Conservation (phyloP, 306 rosid genomes). For the Vigna radiata region DNA sequence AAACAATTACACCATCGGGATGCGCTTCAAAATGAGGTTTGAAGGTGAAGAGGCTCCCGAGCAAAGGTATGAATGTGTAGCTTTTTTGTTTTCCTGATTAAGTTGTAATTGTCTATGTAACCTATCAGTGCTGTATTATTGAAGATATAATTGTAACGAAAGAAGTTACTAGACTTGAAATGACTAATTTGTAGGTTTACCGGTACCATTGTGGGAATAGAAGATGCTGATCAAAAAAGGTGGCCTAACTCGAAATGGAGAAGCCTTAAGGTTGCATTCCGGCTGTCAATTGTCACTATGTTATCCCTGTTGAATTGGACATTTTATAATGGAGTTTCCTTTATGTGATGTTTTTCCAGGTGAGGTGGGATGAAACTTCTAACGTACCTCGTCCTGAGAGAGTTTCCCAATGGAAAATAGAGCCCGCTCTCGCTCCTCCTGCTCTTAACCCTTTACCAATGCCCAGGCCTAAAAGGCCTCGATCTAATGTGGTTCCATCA, state of each 20-base stretch:
- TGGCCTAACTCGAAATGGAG: conserved; percentile 97
- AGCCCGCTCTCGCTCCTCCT: conserved; percentile 91
- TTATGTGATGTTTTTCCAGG: conserved; percentile 56
- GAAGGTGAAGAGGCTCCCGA: conserved; percentile 99
- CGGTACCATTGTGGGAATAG: conserved; percentile 88
- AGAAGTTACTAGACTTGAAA: neutral
- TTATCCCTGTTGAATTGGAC: conserved; percentile 15
- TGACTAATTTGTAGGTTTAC: conserved; percentile 65
- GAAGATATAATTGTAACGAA: neutral
- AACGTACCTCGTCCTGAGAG: conserved; percentile 90
- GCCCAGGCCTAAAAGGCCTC: conserved; percentile 84
- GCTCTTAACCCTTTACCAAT: conserved; percentile 79
- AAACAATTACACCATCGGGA: conserved; percentile 78
- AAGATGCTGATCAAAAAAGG: conserved; percentile 72
- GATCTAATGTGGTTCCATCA: conserved; percentile 70
- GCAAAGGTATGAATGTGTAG: conserved; percentile 68
- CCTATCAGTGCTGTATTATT: neutral
- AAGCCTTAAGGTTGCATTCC: conserved; percentile 78
- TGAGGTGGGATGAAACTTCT: conserved; percentile 98
- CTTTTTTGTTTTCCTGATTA: neutral
- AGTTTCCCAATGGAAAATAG: conserved; percentile 97
- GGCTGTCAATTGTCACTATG: neutral
- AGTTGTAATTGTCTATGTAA: neutral
- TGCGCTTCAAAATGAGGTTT: conserved; percentile 94
- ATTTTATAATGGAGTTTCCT: conserved; percentile 22